Conservation (phyloP, 2,329 filamentous ascomycete species). For the Alternaria arbusti region DNA sequence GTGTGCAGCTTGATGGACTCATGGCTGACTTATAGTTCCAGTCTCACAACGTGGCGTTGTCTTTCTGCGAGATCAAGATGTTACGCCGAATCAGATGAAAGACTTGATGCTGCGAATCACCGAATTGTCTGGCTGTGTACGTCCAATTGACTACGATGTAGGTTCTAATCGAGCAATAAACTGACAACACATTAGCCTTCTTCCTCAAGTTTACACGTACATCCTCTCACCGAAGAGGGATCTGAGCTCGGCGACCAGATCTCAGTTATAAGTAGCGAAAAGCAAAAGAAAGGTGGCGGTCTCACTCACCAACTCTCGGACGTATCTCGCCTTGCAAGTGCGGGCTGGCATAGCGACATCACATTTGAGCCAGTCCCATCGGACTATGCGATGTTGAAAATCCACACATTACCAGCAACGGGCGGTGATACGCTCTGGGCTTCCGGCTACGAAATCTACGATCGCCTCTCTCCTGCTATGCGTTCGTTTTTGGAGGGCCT, state of each 20-base stretch:
- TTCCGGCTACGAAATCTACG: constrained; percentile 56
- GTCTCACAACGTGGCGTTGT: constrained; percentile 74
- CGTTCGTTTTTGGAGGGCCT: constrained; percentile 57
- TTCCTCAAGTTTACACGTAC: constrained; percentile 37
- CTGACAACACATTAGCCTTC: constrained; percentile 25
- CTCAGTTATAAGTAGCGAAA: constrained; percentile 48
- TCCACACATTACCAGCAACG: constrained; percentile 42
- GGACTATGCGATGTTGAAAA: constrained; percentile 49
- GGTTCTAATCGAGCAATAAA: not conserved
- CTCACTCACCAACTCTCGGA: constrained; percentile 53
- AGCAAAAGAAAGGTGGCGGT: constrained; percentile 40
- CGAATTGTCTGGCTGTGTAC: constrained; percentile 61
- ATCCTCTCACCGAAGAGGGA: constrained; percentile 55
- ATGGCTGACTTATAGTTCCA: constrained; percentile 34
- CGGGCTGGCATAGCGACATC: constrained; percentile 61
- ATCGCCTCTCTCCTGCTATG: constrained; percentile 57
- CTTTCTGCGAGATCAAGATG: constrained; percentile 69
- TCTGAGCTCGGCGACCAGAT: constrained; percentile 49
- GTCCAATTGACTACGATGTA: constrained; percentile 49
- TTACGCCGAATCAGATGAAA: constrained; percentile 67
- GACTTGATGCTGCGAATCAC: constrained; percentile 67
- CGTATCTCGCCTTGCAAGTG: constrained; percentile 48
- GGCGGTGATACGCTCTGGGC: constrained; percentile 49
- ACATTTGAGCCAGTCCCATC: constrained; percentile 51
- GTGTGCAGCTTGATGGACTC: not conserved